A percentile compares a stretch with the other conserved stretches of the same genome.
phyloP scores from a whole-genome alignment of 805 yeast species.

The Hanseniaspora jakobsenii region DNA sequence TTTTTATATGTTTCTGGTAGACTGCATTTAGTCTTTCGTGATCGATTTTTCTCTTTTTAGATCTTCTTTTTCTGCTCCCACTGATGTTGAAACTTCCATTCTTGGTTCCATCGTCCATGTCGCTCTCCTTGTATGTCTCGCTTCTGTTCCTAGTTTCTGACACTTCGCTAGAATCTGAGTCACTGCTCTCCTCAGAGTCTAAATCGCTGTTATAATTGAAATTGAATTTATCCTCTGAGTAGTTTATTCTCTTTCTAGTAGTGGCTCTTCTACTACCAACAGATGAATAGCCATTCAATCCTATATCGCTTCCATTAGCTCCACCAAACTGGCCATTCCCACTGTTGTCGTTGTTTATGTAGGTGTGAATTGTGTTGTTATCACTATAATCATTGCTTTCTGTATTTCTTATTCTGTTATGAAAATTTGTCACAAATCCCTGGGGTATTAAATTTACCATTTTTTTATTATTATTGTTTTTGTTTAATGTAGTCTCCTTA shows the following conservation, averaged over 20 bases:
- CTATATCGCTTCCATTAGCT: neutral
- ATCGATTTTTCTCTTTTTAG: slow-evolving; percentile 6
- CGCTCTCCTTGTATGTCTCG: slow-evolving; percentile 1
- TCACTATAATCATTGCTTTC: slow-evolving; percentile 6
- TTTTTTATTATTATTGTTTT: neutral
- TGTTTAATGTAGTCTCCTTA: neutral
- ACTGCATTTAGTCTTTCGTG: slow-evolving; percentile 4
- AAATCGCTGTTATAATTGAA: too few relatives aligned
- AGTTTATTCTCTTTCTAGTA: slow-evolving; percentile 13
- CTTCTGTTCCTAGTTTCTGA: too few relatives aligned
- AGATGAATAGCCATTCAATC: neutral
- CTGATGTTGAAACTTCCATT: neutral
- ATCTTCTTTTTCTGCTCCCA: neutral
- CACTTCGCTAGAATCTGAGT: too few relatives aligned
- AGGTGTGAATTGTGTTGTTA: neutral
- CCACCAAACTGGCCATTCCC: too few relatives aligned
- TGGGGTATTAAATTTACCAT: slow-evolving; percentile 15
- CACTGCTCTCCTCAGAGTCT: too few relatives aligned
- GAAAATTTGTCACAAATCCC: slow-evolving; percentile 12
- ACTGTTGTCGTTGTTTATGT: slow-evolving; percentile 5
- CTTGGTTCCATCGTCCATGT: neutral
- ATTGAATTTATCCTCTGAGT: slow-evolving; percentile 15
- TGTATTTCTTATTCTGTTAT: slow-evolving; percentile 13
- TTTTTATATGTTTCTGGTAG: neutral
- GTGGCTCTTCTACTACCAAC: slow-evolving; percentile 8